Evolutionary conservation across 257 asterid genomes (phyloP).

Genomic region (Nicotiana undulata): DNA sequence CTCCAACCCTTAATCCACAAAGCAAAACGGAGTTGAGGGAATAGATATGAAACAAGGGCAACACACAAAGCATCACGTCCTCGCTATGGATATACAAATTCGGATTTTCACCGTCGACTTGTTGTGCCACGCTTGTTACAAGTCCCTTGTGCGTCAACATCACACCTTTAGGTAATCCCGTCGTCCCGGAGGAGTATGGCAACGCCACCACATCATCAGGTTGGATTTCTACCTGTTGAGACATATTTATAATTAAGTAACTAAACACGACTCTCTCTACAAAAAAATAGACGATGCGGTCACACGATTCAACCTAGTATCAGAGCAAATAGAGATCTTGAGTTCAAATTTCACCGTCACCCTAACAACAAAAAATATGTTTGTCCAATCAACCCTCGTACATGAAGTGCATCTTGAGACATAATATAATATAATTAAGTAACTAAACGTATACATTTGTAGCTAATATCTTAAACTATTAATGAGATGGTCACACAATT

Average conservation of each 20-base stretch:
- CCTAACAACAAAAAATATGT: not conserved
- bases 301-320: not conserved
- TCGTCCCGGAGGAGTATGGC: slow-evolving; percentile 94
- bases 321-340: not conserved
- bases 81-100: slow-evolving; percentile 63
- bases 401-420: not conserved
- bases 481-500: not conserved
- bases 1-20: slow-evolving; percentile 86
- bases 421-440: not conserved
- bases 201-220: slow-evolving; percentile 81
- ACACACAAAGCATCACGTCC: slow-evolving; percentile 68
- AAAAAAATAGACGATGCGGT: not conserved
- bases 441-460: not conserved
- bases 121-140: slow-evolving; percentile 88
- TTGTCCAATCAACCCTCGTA: not conserved
- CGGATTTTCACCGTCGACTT: slow-evolving; percentile 90
- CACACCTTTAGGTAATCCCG: slow-evolving; percentile 93
- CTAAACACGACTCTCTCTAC: no score
- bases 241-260: not conserved
- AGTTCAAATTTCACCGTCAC: not conserved
- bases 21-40: slow-evolving; percentile 69
- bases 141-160: slow-evolving; percentile 88
- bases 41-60: slow-evolving; percentile 80
- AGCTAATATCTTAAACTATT: not conserved
- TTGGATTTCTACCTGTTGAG: slow-evolving; percentile 17